A percentile compares a stretch with the other conserved stretches of the same genome.
phyloP scores from a whole-genome alignment of 75 land plant genomes.

The Pseudotsuga menziesii region DNA sequence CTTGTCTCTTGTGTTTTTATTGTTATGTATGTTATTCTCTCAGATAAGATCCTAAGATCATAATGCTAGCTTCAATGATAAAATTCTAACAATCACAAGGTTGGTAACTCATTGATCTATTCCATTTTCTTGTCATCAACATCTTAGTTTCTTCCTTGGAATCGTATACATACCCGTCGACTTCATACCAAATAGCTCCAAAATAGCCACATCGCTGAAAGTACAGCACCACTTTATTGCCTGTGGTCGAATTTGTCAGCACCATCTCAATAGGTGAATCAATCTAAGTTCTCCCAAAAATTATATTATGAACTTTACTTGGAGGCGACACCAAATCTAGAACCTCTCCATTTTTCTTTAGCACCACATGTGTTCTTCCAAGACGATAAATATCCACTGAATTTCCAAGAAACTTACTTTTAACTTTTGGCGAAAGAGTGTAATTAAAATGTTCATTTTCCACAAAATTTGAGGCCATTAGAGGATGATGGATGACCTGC shows the following conservation, averaged over 20 bases:
- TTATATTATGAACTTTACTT: conserved; percentile 90
- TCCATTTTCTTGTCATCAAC: conserved; percentile 98
- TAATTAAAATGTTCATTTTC: conserved; percentile 96
- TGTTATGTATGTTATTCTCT: no score
- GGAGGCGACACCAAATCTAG: conserved; percentile 94
- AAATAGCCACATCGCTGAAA: conserved; percentile 99
- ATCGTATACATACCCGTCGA: conserved; percentile 97
- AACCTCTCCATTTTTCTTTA: conserved; percentile 74
- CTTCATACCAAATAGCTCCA: conserved; percentile 96
- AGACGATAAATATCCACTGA: conserved; percentile 81
- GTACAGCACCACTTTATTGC: conserved; percentile 89
- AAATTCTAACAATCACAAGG: no score
- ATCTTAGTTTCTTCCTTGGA: conserved; percentile 91
- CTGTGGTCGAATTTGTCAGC: conserved; percentile 89
- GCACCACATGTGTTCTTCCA: conserved; percentile 70
- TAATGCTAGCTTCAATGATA: no score
- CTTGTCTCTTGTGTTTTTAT: no score
- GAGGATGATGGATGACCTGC: conserved; percentile 98
- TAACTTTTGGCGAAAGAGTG: conserved; percentile 90
- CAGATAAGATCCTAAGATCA: no score
- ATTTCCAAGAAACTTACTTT: conserved; percentile 94
- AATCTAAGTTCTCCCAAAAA: conserved; percentile 96
- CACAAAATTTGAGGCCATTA: conserved; percentile 93
- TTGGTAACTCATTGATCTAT: conserved; percentile 82
- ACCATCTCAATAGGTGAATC: conserved; percentile 98